Percentiles rank a stretch among this genome's conserved stretches.
Conservation (phyloP, 495 filamentous ascomycete genomes). For the Lichenothelia convexa region DNA sequence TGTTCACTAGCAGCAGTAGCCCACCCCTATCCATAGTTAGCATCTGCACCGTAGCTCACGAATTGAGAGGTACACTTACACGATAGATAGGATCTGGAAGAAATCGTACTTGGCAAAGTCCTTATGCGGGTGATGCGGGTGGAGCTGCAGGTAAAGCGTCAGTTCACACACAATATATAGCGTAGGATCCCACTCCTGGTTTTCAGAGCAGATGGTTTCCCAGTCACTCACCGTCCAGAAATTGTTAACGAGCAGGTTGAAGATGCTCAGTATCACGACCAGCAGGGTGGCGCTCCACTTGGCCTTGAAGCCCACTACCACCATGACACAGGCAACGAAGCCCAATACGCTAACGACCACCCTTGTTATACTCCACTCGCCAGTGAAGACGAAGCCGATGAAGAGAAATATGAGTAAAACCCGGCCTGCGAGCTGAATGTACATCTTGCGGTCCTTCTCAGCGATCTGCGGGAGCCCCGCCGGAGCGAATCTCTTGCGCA, state of each 20-base stretch:
- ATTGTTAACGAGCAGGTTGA: slow-evolving; percentile 96
- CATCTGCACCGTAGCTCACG: not conserved
- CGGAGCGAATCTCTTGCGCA: slow-evolving; percentile 91
- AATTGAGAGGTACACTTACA: slow-evolving; percentile 34
- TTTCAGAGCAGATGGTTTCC: not conserved
- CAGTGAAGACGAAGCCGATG: slow-evolving; percentile 86
- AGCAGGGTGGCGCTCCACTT: slow-evolving; percentile 93
- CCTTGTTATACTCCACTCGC: slow-evolving; percentile 76
- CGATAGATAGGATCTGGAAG: slow-evolving; percentile 98
- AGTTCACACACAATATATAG: slow-evolving; percentile 12
- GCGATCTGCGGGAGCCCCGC: slow-evolving; percentile 84
- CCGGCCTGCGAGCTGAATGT: slow-evolving; percentile 92
- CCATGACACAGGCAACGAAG: slow-evolving; percentile 88
- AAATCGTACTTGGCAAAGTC: slow-evolving; percentile 99
- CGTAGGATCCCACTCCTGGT: not conserved
- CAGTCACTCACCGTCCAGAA: slow-evolving; percentile 84
- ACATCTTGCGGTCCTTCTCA: slow-evolving; percentile 99
- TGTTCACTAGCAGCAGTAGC: slow-evolving; percentile 89
- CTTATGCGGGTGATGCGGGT: slow-evolving; percentile 95
- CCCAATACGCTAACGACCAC: slow-evolving; percentile 67
- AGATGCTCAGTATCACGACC: slow-evolving; percentile 84
- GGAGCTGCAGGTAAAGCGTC: slow-evolving; percentile 46
- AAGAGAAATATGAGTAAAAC: slow-evolving; percentile 97
- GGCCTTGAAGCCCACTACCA: slow-evolving; percentile 97
- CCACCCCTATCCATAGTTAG: slow-evolving; percentile 42